phyloP scores from a whole-genome alignment of 352 stramenopile genomes.

The Pythium dissimile region DNA sequence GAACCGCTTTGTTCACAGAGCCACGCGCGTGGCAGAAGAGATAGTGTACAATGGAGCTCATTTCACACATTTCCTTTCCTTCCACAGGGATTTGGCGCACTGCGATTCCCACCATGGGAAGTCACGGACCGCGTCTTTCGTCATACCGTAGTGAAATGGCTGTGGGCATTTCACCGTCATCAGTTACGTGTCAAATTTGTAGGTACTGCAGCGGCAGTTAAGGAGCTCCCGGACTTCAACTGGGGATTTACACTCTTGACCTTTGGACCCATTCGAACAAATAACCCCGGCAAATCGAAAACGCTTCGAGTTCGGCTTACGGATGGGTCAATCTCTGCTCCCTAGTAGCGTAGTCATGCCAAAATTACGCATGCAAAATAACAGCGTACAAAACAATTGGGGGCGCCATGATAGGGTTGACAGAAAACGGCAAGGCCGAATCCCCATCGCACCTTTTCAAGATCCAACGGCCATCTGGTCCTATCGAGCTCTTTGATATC shows the following conservation, averaged over 20 bases:
- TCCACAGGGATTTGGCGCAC: not conserved
- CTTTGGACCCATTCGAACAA: not conserved
- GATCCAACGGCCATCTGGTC: not conserved
- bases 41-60: not conserved
- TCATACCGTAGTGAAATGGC: not conserved
- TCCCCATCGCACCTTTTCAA: not conserved
- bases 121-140: no score
- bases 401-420: not conserved
- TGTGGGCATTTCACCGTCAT: constrained; percentile 1
- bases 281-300: not conserved
- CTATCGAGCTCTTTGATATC: not conserved
- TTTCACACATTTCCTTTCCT: not conserved
- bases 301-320: no score
- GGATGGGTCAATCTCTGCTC: not conserved
- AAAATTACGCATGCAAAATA: not conserved
- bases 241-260: not conserved
- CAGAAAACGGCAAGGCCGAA: not conserved
- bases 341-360: not conserved
- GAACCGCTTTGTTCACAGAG: not conserved
- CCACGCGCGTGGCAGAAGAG: constrained; percentile 2
- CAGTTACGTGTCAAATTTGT: constrained; percentile 7
- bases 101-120: not conserved
- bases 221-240: constrained; percentile 10
- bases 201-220: constrained; percentile 7
- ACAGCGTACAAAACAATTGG: no score